Percentiles rank a stretch among this genome's conserved stretches.
Evolutionary conservation across 176 grass and related monocot genomes (phyloP).

Genomic region (Aegilops bicornis): DNA sequence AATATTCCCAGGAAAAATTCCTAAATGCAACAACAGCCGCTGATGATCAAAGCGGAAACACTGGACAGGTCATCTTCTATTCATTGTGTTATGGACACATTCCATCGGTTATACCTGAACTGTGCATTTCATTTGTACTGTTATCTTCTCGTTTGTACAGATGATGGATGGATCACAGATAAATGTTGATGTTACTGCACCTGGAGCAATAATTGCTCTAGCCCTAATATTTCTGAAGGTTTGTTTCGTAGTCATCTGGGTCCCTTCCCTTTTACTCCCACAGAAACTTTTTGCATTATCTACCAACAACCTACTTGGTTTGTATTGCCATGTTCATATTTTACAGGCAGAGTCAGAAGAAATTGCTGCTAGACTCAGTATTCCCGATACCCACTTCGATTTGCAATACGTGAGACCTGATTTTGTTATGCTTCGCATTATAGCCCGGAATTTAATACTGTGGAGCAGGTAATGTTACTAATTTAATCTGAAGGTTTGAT

Average conservation of each 20-base stretch:
- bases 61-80: slow-evolving; percentile 61
- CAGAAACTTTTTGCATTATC: background rate
- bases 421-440: slow-evolving; percentile 93
- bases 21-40: slow-evolving; percentile 35
- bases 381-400: slow-evolving; percentile 77
- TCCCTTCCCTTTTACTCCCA: background rate
- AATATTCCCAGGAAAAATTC: slow-evolving; percentile 59
- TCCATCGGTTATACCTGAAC: slow-evolving; percentile 9
- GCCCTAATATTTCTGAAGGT: slow-evolving; percentile 93
- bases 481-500: slow-evolving; percentile 9
- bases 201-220: slow-evolving; percentile 96
- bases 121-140: slow-evolving; percentile 28
- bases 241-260: slow-evolving; percentile 3
- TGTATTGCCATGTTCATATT: slow-evolving; percentile 35
- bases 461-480: slow-evolving; percentile 78
- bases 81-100: slow-evolving; percentile 17
- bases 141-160: slow-evolving; percentile 43
- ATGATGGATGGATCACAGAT: slow-evolving; percentile 85
- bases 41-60: slow-evolving; percentile 61
- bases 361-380: slow-evolving; percentile 70
- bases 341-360: slow-evolving; percentile 83
- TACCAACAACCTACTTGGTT: slow-evolving; percentile 2
- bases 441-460: slow-evolving; percentile 87
- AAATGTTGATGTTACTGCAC: slow-evolving; percentile 96
- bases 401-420: slow-evolving; percentile 96